A percentile compares a stretch with the other conserved stretches of the same genome.
These are phyloP conservation scores for Madurella fahalii DNA, from an alignment of 2,329 filamentous ascomycete genomes.

Conservation along the genomic window DNA sequence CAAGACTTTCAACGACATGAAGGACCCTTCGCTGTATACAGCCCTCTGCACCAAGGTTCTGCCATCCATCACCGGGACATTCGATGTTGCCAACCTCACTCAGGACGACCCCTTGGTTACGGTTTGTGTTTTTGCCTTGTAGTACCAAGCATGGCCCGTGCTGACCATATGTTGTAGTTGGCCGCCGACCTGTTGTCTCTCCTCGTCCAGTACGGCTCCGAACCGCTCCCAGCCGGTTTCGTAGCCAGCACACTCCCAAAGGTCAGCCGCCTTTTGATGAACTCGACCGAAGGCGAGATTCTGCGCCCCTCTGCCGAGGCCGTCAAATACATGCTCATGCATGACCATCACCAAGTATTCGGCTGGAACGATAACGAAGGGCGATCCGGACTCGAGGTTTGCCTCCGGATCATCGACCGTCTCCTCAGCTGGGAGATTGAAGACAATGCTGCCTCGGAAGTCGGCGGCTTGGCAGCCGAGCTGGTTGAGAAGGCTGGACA, in stretches of 20 bases:
- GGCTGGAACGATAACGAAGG: slow-evolving; percentile 77
- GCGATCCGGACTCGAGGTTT: slow-evolving; percentile 81
- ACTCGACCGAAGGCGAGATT: slow-evolving; percentile 80
- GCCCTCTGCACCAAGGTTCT: slow-evolving; percentile 80
- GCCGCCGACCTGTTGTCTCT: slow-evolving; percentile 80
- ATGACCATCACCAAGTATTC: slow-evolving; percentile 87
- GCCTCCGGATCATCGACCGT: slow-evolving; percentile 86
- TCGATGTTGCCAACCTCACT: slow-evolving; percentile 82
- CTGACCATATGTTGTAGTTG: slow-evolving; percentile 35
- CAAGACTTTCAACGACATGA: slow-evolving; percentile 46
- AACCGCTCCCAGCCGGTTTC: slow-evolving; percentile 83
- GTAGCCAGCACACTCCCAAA: slow-evolving; percentile 84
- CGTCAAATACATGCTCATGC: slow-evolving; percentile 82
- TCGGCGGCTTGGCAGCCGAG: slow-evolving; percentile 89
- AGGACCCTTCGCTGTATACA: slow-evolving; percentile 66
- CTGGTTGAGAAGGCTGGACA: slow-evolving; percentile 93
- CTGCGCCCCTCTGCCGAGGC: slow-evolving; percentile 81
- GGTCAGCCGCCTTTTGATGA: slow-evolving; percentile 75
- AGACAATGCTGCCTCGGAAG: slow-evolving; percentile 91
- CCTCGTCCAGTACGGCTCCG: slow-evolving; percentile 75
- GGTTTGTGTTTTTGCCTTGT: slow-evolving; percentile 37
- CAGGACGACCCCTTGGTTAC: slow-evolving; percentile 81
- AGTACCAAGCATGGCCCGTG: neutral
- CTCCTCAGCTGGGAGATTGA: slow-evolving; percentile 80
- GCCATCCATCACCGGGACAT: slow-evolving; percentile 81